Conservation (phyloP, 2,329 filamentous ascomycete genomes). For the Ophiostoma tasmaniense region DNA sequence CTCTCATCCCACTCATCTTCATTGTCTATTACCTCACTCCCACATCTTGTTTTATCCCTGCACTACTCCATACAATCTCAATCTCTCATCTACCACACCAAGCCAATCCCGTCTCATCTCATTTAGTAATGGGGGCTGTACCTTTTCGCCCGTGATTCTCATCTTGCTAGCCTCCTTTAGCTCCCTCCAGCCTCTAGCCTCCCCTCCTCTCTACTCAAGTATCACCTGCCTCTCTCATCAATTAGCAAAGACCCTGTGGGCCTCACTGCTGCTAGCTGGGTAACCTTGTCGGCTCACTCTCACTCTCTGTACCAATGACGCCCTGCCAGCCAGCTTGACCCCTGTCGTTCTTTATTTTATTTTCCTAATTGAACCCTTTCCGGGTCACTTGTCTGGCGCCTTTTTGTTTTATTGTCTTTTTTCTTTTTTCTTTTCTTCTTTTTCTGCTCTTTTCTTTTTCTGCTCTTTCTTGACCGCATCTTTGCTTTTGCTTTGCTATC, state of each 20-base stretch:
- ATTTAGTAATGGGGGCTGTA: neutral
- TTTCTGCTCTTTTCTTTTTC: neutral
- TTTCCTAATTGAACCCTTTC: neutral
- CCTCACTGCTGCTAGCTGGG: neutral
- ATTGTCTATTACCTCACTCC: neutral
- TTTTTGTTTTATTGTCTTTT: neutral
- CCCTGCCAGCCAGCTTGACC: neutral
- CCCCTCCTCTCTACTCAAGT: neutral
- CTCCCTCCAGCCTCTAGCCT: neutral
- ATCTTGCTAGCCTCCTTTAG: neutral
- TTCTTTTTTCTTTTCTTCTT: neutral
- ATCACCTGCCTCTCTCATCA: neutral
- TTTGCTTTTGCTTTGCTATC: neutral
- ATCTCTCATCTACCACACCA: neutral
- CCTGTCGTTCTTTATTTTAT: conserved; percentile 6
- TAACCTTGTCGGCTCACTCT: neutral
- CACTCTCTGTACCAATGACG: neutral
- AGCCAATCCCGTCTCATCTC: neutral
- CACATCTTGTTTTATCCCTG: neutral
- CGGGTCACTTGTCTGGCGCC: neutral
- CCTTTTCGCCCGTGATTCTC: neutral
- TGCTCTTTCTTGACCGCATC: neutral
- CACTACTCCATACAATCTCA: neutral
- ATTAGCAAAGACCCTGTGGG: neutral
- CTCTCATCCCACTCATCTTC: neutral